Percentiles rank a stretch among this genome's conserved stretches.
Conservation (phyloP, 352 stramenopile species). For the Plasmopara viticola region DNA sequence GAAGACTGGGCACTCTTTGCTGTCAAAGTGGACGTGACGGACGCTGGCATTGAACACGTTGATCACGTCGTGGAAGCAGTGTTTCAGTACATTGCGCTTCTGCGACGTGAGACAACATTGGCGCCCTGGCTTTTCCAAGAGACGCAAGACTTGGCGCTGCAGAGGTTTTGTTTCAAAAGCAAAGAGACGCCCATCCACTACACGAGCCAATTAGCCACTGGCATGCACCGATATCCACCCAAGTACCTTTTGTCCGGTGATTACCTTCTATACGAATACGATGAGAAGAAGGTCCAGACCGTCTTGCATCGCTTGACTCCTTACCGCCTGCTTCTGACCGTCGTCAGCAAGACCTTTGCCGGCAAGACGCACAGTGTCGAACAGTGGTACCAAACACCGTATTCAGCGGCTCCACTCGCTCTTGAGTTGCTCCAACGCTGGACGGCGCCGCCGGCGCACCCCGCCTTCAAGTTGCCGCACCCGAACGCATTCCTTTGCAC, state of each 20-base stretch:
- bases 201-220: slow-evolving; percentile 50
- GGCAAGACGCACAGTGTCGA: slow-evolving; percentile 41
- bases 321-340: slow-evolving; percentile 47
- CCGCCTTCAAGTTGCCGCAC: slow-evolving; percentile 40
- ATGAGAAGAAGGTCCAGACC: slow-evolving; percentile 42
- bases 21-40: slow-evolving; percentile 65
- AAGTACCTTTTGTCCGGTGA: slow-evolving; percentile 57
- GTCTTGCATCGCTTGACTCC: slow-evolving; percentile 48
- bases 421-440: slow-evolving; percentile 34
- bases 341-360: slow-evolving; percentile 69
- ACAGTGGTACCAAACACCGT: slow-evolving; percentile 64
- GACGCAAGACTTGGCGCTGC: slow-evolving; percentile 43
- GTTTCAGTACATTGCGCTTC: slow-evolving; percentile 60
- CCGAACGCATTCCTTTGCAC: slow-evolving; percentile 74
- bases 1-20: slow-evolving; percentile 66
- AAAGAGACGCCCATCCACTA: slow-evolving; percentile 75
- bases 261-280: slow-evolving; percentile 63
- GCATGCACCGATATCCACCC: slow-evolving; percentile 61
- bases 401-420: slow-evolving; percentile 36
- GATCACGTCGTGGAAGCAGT: slow-evolving; percentile 57
- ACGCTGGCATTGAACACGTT: slow-evolving; percentile 49
- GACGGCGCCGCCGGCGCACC: slow-evolving; percentile 25
- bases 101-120: slow-evolving; percentile 37
- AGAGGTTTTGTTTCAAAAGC: slow-evolving; percentile 72
- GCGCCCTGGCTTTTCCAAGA: slow-evolving; percentile 65